These are phyloP conservation scores for Rhodamnia rubescens DNA, from an alignment of 345 rosid genomes.

Conservation along the genomic window DNA sequence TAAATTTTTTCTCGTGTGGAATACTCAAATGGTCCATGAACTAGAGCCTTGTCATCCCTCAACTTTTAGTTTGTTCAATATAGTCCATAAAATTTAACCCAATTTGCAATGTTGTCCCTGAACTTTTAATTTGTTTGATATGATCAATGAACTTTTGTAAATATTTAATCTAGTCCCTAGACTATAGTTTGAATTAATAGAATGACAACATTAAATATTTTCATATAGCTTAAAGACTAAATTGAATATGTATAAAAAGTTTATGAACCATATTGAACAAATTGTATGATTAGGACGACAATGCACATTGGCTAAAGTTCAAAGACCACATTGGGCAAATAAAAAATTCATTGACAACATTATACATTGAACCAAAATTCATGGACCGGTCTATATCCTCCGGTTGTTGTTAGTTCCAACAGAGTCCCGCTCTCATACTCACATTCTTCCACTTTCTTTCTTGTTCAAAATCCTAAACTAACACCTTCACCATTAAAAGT, in stretches of 20 bases:
- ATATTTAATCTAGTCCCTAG: neutral
- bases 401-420: neutral
- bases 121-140: neutral
- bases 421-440: neutral
- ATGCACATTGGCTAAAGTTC: neutral
- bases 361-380: neutral
- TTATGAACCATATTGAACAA: neutral
- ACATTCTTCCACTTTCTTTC: neutral
- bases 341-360: neutral
- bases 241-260: neutral
- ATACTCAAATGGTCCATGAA: neutral
- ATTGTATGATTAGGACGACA: neutral
- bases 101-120: neutral
- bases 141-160: neutral
- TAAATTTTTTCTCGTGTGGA: neutral
- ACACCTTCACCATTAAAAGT: neutral
- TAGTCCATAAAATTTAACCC: neutral
- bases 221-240: neutral
- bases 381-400: accelerated
- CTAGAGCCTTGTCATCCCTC: neutral
- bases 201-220: neutral
- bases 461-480: neutral
- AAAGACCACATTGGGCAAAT: neutral
- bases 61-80: neutral
- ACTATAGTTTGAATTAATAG: neutral